These are phyloP conservation scores for Chlorella sorokiniana DNA, from an alignment of 139 green algal genomes.

Conservation along the genomic window DNA sequence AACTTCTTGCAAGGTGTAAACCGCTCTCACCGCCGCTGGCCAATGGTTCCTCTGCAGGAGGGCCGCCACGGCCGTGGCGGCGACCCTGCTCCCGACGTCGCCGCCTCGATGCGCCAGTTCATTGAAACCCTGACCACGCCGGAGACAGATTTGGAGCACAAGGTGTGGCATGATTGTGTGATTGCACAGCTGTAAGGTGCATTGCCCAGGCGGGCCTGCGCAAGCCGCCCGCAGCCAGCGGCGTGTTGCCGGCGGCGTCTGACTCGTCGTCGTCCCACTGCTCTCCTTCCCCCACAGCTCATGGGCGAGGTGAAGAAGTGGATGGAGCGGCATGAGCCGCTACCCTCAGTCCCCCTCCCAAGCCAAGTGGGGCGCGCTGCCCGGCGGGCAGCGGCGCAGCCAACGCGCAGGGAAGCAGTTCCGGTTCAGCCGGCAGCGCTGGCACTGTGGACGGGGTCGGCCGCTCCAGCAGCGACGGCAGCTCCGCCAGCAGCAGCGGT, in stretches of 20 bases:
- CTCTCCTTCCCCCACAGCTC: background rate
- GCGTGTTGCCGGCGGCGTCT: no score
- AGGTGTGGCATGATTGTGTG: background rate
- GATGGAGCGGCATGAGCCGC: background rate
- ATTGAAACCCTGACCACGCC: background rate
- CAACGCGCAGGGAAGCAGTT: slow-evolving; percentile 3
- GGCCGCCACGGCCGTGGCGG: background rate
- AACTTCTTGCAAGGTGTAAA: no score
- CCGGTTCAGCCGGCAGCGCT: background rate
- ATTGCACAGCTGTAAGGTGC: background rate
- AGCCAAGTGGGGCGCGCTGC: background rate
- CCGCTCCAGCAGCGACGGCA: background rate
- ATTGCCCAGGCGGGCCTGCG: no score
- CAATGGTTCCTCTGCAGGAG: background rate
- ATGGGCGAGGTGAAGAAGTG: background rate
- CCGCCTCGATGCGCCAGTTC: slow-evolving; percentile 3
- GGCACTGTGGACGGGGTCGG: background rate
- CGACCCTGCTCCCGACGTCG: background rate
- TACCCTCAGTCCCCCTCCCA: background rate
- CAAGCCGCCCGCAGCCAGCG: no score
- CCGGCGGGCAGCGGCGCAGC: slow-evolving; percentile 6
- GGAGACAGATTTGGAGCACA: slow-evolving; percentile 17
- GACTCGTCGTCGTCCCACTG: no score
- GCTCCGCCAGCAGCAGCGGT: slow-evolving; percentile 9
- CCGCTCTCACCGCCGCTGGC: background rate